Conservation (phyloP, 208 protist species). For the Novymonas esmeraldas region DNA sequence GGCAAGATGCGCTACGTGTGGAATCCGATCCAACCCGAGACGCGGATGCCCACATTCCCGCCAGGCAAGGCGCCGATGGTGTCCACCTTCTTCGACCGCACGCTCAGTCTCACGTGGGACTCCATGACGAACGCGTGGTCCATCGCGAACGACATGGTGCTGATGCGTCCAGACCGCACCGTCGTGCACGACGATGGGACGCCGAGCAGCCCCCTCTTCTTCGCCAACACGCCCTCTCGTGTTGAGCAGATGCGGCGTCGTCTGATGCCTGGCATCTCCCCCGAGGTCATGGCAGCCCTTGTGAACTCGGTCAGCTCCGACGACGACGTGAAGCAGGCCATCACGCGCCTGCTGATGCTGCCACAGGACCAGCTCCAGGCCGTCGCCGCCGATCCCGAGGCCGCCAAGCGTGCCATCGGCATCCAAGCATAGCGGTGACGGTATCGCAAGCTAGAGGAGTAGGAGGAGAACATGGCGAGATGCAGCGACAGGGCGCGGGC, state of each 20-base stretch:
- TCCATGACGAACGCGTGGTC: conserved; percentile 35
- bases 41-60: conserved; percentile 40
- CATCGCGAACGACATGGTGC: conserved; percentile 85
- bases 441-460: not conserved
- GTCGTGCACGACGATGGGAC: conserved; percentile 64
- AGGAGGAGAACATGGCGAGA: too few relatives aligned
- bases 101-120: conserved; percentile 51
- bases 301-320: conserved; percentile 44
- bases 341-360: conserved; percentile 34
- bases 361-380: conserved; percentile 48
- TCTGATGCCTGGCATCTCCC: conserved; percentile 43
- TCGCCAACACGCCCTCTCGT: conserved; percentile 51
- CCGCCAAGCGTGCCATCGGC: conserved; percentile 34
- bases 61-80: conserved; percentile 49
- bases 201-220: conserved; percentile 64
- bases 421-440: not conserved
- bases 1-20: conserved; percentile 71
- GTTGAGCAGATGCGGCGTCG: conserved; percentile 70
- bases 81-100: conserved; percentile 84
- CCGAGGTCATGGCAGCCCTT: conserved; percentile 65
- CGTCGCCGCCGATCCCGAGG: conserved; percentile 36
- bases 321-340: conserved; percentile 43
- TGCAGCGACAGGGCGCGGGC: too few relatives aligned
- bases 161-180: conserved; percentile 71
- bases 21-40: conserved; percentile 46